A percentile compares a stretch with the other conserved stretches of the same genome.
phyloP scores from a whole-genome alignment of 1,139 yeast species.

The Debaryomyces subglobosus region DNA sequence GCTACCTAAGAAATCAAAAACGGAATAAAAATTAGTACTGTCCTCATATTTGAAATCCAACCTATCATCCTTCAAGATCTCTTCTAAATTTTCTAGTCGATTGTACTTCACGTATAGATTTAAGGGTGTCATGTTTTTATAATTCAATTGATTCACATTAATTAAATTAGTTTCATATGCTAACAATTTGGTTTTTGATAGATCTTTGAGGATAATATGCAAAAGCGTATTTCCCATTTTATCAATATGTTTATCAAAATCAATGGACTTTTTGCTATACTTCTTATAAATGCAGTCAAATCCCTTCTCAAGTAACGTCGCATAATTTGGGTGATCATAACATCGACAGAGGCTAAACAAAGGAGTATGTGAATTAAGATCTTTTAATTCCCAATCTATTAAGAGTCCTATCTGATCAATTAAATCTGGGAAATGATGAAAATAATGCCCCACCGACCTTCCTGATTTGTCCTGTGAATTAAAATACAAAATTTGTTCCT shows the following conservation, averaged over 20 bases:
- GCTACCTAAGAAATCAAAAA: conserved; percentile 44
- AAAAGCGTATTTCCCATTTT: conserved; percentile 72
- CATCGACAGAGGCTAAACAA: conserved; percentile 74
- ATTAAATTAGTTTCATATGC: conserved; percentile 35
- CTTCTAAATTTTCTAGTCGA: conserved; percentile 58
- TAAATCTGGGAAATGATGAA: conserved; percentile 60
- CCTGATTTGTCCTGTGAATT: conserved; percentile 52
- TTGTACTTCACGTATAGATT: conserved; percentile 73
- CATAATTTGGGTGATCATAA: conserved; percentile 75
- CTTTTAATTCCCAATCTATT: conserved; percentile 74
- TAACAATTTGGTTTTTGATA: conserved; percentile 43
- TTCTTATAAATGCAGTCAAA: conserved; percentile 49
- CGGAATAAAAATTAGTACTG: conserved; percentile 42
- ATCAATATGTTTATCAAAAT: conserved; percentile 68
- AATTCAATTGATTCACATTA: conserved; percentile 67
- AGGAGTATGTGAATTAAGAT: conserved; percentile 76
- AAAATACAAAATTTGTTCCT: conserved; percentile 54
- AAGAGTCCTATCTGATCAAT: conserved; percentile 58
- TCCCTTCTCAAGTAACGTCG: conserved; percentile 48
- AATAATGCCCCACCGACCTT: conserved; percentile 74
- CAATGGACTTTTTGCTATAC: conserved; percentile 36
- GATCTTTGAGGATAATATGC: conserved; percentile 60
- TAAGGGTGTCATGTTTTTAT: conserved; percentile 65
- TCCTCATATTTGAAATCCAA: conserved; percentile 50
- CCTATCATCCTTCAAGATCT: conserved; percentile 47